Conservation (phyloP, 2,329 filamentous ascomycete species). For the Phaeosphaeriaceae sp. region DNA sequence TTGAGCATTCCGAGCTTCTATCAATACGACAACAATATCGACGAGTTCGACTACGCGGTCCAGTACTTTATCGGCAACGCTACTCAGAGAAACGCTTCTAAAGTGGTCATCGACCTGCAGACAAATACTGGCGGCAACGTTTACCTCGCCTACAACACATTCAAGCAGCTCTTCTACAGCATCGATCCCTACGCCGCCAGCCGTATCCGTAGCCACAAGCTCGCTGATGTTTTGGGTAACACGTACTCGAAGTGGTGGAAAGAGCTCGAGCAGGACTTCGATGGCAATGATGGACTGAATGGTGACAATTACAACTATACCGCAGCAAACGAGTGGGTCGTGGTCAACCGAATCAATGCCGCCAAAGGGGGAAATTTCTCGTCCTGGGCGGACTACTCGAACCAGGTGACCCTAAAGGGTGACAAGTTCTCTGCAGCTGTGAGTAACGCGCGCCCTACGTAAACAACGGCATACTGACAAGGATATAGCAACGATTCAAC, state of each 20-base stretch:
- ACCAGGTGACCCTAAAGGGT: conserved; percentile 24
- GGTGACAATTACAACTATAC: conserved; percentile 1
- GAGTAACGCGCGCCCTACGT: not conserved
- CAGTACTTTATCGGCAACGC: conserved; percentile 54
- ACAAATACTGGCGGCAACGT: conserved; percentile 63
- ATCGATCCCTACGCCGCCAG: conserved; percentile 50
- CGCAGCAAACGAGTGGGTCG: conserved; percentile 25
- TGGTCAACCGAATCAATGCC: conserved; percentile 21
- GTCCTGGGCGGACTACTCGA: conserved; percentile 51
- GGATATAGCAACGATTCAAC: conserved; percentile 19
- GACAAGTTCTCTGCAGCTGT: conserved; percentile 37
- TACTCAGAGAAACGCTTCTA: conserved; percentile 55
- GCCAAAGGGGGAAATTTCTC: conserved; percentile 41
- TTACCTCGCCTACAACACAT: conserved; percentile 44
- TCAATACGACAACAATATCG: conserved; percentile 4
- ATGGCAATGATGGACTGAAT: conserved; percentile 4
- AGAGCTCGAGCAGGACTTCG: conserved; percentile 6
- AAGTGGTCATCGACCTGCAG: conserved; percentile 67
- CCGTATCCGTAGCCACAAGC: conserved; percentile 51
- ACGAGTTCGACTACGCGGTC: conserved; percentile 31
- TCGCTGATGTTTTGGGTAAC: conserved; percentile 25
- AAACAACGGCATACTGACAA: not conserved
- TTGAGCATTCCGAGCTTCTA: conserved; percentile 53
- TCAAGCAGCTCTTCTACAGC: conserved; percentile 58
- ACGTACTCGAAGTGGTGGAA: conserved; percentile 10